Conservation (phyloP, 768 basidiomycete genomes). For the Russula virescens region DNA sequence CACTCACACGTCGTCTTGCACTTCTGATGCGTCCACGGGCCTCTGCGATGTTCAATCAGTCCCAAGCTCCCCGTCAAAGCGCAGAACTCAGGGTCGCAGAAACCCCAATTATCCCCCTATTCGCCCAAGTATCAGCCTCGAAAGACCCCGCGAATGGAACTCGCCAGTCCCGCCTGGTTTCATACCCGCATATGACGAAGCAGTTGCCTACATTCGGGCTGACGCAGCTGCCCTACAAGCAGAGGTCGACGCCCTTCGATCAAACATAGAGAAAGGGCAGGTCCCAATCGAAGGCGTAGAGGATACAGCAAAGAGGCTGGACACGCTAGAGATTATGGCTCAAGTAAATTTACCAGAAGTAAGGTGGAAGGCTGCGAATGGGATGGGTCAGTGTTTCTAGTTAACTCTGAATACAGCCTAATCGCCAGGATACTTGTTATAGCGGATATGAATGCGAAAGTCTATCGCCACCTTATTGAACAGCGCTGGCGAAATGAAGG, state of each 20-base stretch:
- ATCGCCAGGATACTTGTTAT: background rate
- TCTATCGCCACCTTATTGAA: constrained; percentile 77
- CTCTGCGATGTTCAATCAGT: background rate
- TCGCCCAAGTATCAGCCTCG: constrained; percentile 49
- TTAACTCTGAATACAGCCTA: background rate
- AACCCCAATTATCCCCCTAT: constrained; percentile 27
- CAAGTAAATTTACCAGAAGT: constrained; percentile 79
- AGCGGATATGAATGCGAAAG: constrained; percentile 65
- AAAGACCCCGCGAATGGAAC: constrained; percentile 56
- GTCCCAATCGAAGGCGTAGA: constrained; percentile 23
- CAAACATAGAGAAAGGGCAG: constrained; percentile 22
- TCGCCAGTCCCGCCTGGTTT: constrained; percentile 55
- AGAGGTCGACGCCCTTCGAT: constrained; percentile 39
- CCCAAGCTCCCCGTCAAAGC: background rate
- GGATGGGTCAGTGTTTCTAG: constrained; percentile 53
- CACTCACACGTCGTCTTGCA: background rate
- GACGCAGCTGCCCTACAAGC: constrained; percentile 51
- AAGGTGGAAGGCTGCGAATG: constrained; percentile 72
- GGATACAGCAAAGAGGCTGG: constrained; percentile 37
- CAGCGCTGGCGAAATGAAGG: constrained; percentile 84
- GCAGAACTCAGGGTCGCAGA: constrained; percentile 12
- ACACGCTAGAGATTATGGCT: constrained; percentile 71
- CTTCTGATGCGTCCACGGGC: background rate
- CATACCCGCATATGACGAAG: constrained; percentile 80
- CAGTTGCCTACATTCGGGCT: constrained; percentile 58